Evolutionary conservation across 2,329 filamentous ascomycete genomes (phyloP).

Genomic region (Trichoderma koningii): DNA sequence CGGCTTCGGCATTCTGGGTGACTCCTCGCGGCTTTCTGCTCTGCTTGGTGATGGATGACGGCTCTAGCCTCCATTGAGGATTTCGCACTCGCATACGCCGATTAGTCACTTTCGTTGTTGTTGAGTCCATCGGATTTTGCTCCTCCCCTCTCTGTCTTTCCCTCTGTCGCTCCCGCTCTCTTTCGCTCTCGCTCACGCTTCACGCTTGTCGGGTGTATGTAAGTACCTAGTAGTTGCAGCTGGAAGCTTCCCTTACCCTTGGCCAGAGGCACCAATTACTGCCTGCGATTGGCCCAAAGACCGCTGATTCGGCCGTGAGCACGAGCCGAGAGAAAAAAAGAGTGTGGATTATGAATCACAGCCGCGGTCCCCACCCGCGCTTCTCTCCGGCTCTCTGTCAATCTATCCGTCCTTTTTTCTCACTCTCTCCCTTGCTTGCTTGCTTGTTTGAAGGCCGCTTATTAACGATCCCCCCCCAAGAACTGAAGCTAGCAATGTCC

Average conservation of each 20-base stretch:
- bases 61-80: background rate
- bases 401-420: too few relatives aligned
- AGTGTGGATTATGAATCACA: slow-evolving; percentile 27
- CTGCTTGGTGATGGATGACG: slow-evolving; percentile 4
- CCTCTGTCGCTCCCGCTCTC: too few relatives aligned
- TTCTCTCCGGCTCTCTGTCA: too few relatives aligned
- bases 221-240: background rate
- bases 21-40: slow-evolving; percentile 7
- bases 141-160: background rate
- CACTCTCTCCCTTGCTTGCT: background rate
- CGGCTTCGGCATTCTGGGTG: slow-evolving; percentile 26
- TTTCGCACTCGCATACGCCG: slow-evolving; percentile 10
- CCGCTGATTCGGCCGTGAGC: slow-evolving; percentile 16
- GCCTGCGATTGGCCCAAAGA: background rate
- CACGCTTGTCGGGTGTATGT: too few relatives aligned
- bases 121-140: background rate
- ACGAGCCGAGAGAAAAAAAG: background rate
- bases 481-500: slow-evolving; percentile 19
- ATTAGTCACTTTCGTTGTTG: slow-evolving; percentile 8
- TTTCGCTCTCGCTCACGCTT: too few relatives aligned
- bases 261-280: background rate
- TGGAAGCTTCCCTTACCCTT: slow-evolving; percentile 15
- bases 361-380: background rate
- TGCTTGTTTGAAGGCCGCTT: slow-evolving; percentile 3
- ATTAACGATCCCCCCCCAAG: background rate